Base-by-base conservation (phyloP, 495 filamentous ascomycete genomes). In the Podospora tetraspora region DNA sequence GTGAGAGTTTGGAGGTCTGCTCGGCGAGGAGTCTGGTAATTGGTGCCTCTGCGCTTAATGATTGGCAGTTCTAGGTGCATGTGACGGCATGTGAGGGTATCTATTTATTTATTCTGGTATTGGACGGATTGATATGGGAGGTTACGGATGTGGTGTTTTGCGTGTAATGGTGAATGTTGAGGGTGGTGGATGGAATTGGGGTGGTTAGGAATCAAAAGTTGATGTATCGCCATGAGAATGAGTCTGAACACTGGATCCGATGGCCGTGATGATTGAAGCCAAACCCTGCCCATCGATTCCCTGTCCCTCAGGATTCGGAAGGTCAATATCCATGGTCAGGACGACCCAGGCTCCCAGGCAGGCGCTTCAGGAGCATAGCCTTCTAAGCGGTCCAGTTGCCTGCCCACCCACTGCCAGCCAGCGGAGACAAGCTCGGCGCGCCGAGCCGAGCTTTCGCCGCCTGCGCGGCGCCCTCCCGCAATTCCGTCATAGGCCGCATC, bases 401-500 rank as follows among this genome's bases (percentile, higher is more conserved):
- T 27, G 27, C 23, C 37, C 37, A 52, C 11, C 37, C 37, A 52
- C 16, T 6, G 37, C 37, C 37, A 52, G 5, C 37, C 37, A 52
- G 19, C 43, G 43, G 43, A 52, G 43, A 59, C n/a, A 24, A 22
- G 25, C 62, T 62, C 61, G 29, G 43, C 62, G 52, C 43, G 43
- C 43, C 43, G 43, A 52, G 43, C 67, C 67, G 70, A 66, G 67
- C 64, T 72, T 66, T 66, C 66, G 67, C 63, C 63, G 29, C 24
- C 58, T n/a, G 30, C 30, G 27, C 27, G 27, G 27, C 27, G 27
- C 27, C 27, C 34, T 43, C 3, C 34, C 56, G 59, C 59, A 19
- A 66, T 67, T 69, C 67, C 70, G 70, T 72, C 70, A 72, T 72
- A 67, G 62, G 68, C 68, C 52, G 59, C 22, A 30, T 65, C 24